Percentiles rank a stretch among this genome's conserved stretches.
Conservation (phyloP, 129 eudicot species). For the Calendula officinalis region DNA sequence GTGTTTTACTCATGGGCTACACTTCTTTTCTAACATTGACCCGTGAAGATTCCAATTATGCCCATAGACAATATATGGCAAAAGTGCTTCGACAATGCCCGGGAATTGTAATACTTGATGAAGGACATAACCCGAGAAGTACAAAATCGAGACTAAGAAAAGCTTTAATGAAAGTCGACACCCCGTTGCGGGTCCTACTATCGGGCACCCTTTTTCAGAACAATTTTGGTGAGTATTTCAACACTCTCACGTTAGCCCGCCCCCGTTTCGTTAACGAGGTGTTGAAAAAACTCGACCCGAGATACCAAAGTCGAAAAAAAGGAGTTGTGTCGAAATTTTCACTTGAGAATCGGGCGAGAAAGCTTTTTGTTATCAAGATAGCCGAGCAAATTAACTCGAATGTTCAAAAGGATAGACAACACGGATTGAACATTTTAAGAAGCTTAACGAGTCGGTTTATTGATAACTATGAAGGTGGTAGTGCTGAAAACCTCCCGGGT, state of each 20-base stretch:
- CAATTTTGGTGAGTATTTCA: constrained; percentile 60
- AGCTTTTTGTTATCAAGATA: too few species aligned
- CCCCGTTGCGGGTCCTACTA: constrained; percentile 48
- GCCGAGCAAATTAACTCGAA: too few species aligned
- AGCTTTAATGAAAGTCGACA: constrained; percentile 42
- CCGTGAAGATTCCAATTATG: too few species aligned
- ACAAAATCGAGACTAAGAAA: constrained; percentile 46
- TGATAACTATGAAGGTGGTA: too few species aligned
- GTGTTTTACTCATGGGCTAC: not conserved
- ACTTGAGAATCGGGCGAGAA: not conserved
- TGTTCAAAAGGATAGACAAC: too few species aligned
- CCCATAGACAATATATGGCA: constrained; percentile 16
- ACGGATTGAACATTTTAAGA: too few species aligned
- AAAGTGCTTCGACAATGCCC: constrained; percentile 47
- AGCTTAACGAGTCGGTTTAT: too few species aligned
- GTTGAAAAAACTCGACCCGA: not conserved
- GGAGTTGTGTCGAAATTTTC: constrained; percentile 27
- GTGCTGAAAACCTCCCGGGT: too few species aligned
- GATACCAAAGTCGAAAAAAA: constrained; percentile 19
- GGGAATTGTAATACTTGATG: constrained; percentile 65
- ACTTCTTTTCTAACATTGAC: too few species aligned
- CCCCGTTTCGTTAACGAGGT: constrained; percentile 19
- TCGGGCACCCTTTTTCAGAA: constrained; percentile 86
- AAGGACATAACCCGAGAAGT: constrained; percentile 83
- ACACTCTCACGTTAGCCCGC: constrained; percentile 48